These are phyloP conservation scores for Laetiporus sulphureus DNA, from an alignment of 1,284 basidiomycete species.

Conservation along the genomic window DNA sequence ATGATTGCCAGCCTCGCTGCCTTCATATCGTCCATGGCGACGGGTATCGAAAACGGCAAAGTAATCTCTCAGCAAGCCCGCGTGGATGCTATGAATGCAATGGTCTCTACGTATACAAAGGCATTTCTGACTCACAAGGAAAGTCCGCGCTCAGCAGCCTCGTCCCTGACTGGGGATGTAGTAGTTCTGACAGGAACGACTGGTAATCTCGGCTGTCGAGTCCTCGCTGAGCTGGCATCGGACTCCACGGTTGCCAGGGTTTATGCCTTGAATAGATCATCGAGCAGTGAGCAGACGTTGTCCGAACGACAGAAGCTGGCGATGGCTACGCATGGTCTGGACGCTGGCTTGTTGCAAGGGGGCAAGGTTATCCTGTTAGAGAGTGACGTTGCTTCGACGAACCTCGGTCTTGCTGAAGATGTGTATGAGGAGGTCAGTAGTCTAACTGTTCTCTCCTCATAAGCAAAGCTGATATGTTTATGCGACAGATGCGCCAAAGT, in stretches of 20 bases:
- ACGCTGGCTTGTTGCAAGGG: not conserved
- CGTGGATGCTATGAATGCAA: constrained; percentile 19
- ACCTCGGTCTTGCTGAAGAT: not conserved
- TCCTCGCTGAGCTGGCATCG: constrained; percentile 21
- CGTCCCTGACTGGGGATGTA: constrained; percentile 9
- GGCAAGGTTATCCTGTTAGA: not conserved
- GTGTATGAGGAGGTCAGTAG: not conserved
- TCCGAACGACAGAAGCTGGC: not conserved
- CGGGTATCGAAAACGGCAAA: not conserved
- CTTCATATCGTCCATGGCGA: constrained; percentile 8
- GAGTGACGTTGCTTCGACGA: not conserved
- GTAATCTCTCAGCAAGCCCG: constrained; percentile 6
- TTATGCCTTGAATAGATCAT: constrained; percentile 25
- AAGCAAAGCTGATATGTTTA: not conserved
- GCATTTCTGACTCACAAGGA: constrained; percentile 20
- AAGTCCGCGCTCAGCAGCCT: not conserved
- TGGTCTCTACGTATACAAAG: constrained; percentile 26
- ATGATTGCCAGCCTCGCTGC: constrained; percentile 19
- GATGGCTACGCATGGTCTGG: not conserved
- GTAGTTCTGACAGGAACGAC: constrained; percentile 32
- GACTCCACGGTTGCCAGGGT: constrained; percentile 16
- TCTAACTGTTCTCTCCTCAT: not conserved
- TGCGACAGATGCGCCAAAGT: constrained; percentile 9
- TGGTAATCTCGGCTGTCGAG: constrained; percentile 25
- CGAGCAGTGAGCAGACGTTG: constrained; percentile 7